phyloP scores from a whole-genome alignment of 306 rosid genomes.

The Vigna trinervia region DNA sequence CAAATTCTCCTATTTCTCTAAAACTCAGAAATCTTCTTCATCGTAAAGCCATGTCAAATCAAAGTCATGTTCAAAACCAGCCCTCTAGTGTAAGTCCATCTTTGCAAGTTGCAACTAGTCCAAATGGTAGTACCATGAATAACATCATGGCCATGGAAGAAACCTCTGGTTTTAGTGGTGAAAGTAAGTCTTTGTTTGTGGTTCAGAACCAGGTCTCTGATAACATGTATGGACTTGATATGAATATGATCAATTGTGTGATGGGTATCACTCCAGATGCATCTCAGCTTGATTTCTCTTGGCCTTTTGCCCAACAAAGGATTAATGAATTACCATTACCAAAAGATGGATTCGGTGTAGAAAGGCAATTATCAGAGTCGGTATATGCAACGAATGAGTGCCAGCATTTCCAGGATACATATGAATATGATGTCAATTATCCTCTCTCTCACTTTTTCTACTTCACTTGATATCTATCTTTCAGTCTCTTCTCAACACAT shows the following conservation, averaged over 20 bases:
- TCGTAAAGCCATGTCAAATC: constrained; percentile 45
- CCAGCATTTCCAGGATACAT: constrained; percentile 27
- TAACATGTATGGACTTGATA: constrained; percentile 48
- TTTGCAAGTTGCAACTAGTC: constrained; percentile 18
- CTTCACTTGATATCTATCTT: constrained; percentile 34
- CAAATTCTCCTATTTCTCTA: constrained; percentile 65
- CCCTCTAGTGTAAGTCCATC: neutral
- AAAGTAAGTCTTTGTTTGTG: constrained; percentile 51
- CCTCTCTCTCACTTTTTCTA: constrained; percentile 42
- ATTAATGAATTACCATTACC: constrained; percentile 33
- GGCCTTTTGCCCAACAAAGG: constrained; percentile 50
- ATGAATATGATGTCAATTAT: constrained; percentile 39
- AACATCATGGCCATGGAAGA: constrained; percentile 37
- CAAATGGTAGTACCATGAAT: constrained; percentile 1
- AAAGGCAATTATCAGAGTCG: constrained; percentile 8
- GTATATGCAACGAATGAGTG: constrained; percentile 37
- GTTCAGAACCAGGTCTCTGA: constrained; percentile 41
- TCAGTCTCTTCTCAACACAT: neutral
- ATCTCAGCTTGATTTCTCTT: constrained; percentile 47
- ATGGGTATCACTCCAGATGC: constrained; percentile 37
- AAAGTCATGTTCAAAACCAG: constrained; percentile 29
- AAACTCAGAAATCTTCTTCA: constrained; percentile 72
- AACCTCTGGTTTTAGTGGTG: constrained; percentile 22
- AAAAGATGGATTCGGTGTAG: constrained; percentile 29
- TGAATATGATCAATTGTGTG: constrained; percentile 51